These are phyloP conservation scores for Nigrospora sphaerica DNA, from an alignment of 2,329 filamentous ascomycete species.

Conservation along the genomic window DNA sequence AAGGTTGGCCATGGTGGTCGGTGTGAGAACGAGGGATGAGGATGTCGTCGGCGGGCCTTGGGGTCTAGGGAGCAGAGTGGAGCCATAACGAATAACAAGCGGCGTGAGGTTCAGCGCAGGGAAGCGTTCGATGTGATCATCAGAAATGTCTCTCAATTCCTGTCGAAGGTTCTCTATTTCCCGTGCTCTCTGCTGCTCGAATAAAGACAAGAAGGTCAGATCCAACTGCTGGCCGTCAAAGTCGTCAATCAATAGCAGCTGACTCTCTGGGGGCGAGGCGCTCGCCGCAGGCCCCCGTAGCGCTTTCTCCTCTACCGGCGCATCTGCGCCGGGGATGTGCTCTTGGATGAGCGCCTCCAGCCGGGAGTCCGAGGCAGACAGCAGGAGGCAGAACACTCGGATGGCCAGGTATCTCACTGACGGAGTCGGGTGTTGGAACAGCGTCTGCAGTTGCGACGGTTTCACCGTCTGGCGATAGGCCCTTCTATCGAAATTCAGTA, in stretches of 20 bases:
- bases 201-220: slow-evolving; percentile 63
- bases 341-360: slow-evolving; percentile 63
- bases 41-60: slow-evolving; percentile 36
- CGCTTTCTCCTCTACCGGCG: neutral
- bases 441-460: slow-evolving; percentile 58
- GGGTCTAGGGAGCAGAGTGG: slow-evolving; percentile 60
- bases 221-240: slow-evolving; percentile 75
- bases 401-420: slow-evolving; percentile 74
- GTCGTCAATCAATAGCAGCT: slow-evolving; percentile 48
- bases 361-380: slow-evolving; percentile 73
- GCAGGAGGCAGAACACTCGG: slow-evolving; percentile 70
- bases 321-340: slow-evolving; percentile 50
- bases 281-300: neutral
- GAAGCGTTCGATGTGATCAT: slow-evolving; percentile 11
- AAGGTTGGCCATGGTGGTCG: slow-evolving; percentile 68
- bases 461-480: slow-evolving; percentile 60
- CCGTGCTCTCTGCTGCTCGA: slow-evolving; percentile 47
- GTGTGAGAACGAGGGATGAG: slow-evolving; percentile 58
- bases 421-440: slow-evolving; percentile 55
- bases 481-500: slow-evolving; percentile 68
- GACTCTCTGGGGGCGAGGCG: neutral
- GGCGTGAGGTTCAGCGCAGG: slow-evolving; percentile 42
- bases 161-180: slow-evolving; percentile 34
- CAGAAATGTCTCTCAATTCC: slow-evolving; percentile 22
- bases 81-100: slow-evolving; percentile 58